A percentile compares a stretch with the other conserved stretches of the same genome.
Conservation (phyloP, 192 early-diverging fungal genomes). For the Phlyctochytrium bullatum region DNA sequence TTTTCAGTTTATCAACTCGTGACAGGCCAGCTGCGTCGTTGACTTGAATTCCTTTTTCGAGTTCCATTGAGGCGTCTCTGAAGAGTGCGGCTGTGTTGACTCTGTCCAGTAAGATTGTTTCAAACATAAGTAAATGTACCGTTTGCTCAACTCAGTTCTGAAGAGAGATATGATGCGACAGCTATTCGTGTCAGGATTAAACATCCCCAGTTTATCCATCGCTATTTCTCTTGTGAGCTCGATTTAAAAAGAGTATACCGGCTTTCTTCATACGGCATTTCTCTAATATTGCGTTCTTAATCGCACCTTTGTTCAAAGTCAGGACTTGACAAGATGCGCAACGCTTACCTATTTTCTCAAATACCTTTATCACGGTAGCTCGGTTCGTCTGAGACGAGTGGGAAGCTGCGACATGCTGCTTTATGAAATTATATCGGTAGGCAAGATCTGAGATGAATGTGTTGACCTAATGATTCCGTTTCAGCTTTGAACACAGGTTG, state of each 20-base stretch:
- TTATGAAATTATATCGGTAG: conserved; percentile 36
- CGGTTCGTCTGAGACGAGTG: conserved; percentile 31
- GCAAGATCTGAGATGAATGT: conserved; percentile 48
- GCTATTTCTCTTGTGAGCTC: conserved; percentile 7
- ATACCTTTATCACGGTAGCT: conserved; percentile 28
- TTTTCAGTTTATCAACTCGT: conserved; percentile 27
- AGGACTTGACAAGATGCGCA: too few species aligned
- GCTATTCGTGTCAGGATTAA: conserved; percentile 12
- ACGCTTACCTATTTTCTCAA: conserved; percentile 41
- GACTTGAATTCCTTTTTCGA: conserved; percentile 27
- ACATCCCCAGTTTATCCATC: neutral
- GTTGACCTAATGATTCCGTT: conserved; percentile 22
- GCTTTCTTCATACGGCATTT: conserved; percentile 29
- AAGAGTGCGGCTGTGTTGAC: conserved; percentile 36
- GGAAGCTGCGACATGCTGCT: conserved; percentile 23
- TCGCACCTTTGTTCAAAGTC: neutral
- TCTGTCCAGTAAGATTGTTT: conserved; percentile 7
- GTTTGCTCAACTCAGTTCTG: conserved; percentile 35
- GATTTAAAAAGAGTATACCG: conserved; percentile 12
- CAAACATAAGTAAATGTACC: conserved; percentile 19
- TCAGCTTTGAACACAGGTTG: neutral
- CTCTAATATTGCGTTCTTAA: conserved; percentile 32
- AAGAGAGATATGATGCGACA: conserved; percentile 36
- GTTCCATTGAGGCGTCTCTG: conserved; percentile 25
- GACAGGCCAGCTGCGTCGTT: conserved; percentile 13